phyloP scores from a whole-genome alignment of 805 yeast species.

The Ogataea pini region DNA sequence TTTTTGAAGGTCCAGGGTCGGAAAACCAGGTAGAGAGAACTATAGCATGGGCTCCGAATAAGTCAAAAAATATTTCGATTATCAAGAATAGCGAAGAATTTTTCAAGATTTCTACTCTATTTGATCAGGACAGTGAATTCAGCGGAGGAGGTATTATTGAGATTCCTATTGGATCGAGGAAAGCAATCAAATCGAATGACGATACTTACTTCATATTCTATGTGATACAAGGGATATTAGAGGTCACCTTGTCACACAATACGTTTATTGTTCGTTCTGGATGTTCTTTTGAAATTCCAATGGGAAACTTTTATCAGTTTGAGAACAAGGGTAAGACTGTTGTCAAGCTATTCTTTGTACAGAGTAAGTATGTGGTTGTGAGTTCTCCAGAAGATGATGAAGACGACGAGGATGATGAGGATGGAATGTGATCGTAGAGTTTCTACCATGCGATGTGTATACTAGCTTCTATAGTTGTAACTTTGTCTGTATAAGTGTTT shows the following conservation, averaged over 20 bases:
- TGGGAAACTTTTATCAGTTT: constrained; percentile 71
- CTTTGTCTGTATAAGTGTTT: neutral
- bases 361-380: constrained; percentile 49
- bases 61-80: constrained; percentile 46
- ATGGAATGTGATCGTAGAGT: too few species aligned
- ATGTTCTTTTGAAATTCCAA: constrained; percentile 79
- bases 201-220: constrained; percentile 73
- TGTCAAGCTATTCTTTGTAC: constrained; percentile 75
- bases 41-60: constrained; percentile 67
- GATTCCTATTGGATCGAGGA: constrained; percentile 61
- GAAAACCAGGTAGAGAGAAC: constrained; percentile 44
- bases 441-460: too few species aligned
- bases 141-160: constrained; percentile 75
- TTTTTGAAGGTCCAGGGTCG: constrained; percentile 51
- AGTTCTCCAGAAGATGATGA: constrained; percentile 28
- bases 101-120: constrained; percentile 63
- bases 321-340: constrained; percentile 57
- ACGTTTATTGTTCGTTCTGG: constrained; percentile 67
- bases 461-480: constrained; percentile 3
- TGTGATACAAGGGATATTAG: constrained; percentile 68
- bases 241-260: constrained; percentile 61
- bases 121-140: constrained; percentile 59
- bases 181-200: constrained; percentile 60
- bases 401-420: constrained; percentile 20
- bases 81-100: constrained; percentile 47